Evolutionary conservation across 176 grass and related monocot species (phyloP).

Genomic region (Raddia distichophylla): DNA sequence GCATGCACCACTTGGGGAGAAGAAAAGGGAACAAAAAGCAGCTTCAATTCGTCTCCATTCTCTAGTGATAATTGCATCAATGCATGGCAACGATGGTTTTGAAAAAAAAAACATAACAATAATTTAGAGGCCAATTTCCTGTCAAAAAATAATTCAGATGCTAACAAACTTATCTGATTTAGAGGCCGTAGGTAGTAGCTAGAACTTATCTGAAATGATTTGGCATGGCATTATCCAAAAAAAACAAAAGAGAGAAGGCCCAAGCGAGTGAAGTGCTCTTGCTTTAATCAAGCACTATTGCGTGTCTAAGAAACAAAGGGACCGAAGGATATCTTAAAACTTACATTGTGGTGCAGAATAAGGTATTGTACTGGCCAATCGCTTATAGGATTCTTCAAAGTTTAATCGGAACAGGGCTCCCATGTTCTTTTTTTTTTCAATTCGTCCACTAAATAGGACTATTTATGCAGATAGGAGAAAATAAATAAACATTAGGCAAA

Average conservation of each 20-base stretch:
- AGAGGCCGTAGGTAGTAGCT: background rate
- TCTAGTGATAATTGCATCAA: background rate
- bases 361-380: background rate
- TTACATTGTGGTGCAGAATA: too few species aligned
- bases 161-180: background rate
- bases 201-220: slow-evolving; percentile 29
- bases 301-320: background rate
- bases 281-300: slow-evolving; percentile 29
- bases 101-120: background rate
- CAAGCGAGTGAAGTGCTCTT: background rate
- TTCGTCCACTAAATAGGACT: background rate
- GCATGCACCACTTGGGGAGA: background rate
- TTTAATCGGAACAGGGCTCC: background rate
- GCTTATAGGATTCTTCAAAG: background rate
- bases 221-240: background rate
- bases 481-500: background rate
- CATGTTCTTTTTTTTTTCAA: background rate
- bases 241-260: background rate
- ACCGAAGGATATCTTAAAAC: too few species aligned
- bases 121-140: background rate
- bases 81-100: background rate
- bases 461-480: background rate
- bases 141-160: slow-evolving; percentile 1
- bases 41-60: background rate
- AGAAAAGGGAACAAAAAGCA: slow-evolving; percentile 10